phyloP scores from a whole-genome alignment of 2,329 filamentous ascomycete species.

The Stemphylium beticola region DNA sequence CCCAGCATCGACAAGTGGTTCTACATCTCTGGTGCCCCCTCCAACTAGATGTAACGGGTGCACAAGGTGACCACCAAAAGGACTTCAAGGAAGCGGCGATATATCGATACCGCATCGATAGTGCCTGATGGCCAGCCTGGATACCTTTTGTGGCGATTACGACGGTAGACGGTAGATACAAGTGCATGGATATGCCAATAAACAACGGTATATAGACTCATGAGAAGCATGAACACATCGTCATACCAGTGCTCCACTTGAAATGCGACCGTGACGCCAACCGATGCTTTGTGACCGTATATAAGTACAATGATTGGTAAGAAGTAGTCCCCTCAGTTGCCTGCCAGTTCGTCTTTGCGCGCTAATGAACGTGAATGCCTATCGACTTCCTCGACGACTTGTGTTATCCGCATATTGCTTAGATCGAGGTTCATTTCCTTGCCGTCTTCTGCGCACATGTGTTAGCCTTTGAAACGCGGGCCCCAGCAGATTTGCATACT shows the following conservation, averaged over 20 bases:
- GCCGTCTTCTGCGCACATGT: constrained; percentile 73
- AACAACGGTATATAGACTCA: constrained; percentile 26
- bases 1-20: constrained; percentile 99
- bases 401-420: constrained; percentile 81
- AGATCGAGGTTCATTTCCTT: constrained; percentile 86
- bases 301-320: constrained; percentile 8
- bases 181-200: constrained; percentile 16
- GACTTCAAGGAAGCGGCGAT: not conserved
- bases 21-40: constrained; percentile 92
- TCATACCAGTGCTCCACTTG: constrained; percentile 7
- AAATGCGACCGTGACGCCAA: constrained; percentile 35
- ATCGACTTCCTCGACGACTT: constrained; percentile 86
- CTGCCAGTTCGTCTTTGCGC: constrained; percentile 79
- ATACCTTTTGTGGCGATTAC: constrained; percentile 2
- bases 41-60: constrained; percentile 13
- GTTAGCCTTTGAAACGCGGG: constrained; percentile 20
- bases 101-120: constrained; percentile 4
- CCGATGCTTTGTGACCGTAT: constrained; percentile 23
- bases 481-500: constrained; percentile 62
- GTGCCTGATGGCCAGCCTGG: not conserved
- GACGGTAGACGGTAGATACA: constrained; percentile 5
- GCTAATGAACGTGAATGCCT: constrained; percentile 83
- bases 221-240: constrained; percentile 20
- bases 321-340: constrained; percentile 31
- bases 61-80: not conserved